Conservation (phyloP, 2,329 filamentous ascomycete genomes). For the Dothideomycetes sp. region DNA sequence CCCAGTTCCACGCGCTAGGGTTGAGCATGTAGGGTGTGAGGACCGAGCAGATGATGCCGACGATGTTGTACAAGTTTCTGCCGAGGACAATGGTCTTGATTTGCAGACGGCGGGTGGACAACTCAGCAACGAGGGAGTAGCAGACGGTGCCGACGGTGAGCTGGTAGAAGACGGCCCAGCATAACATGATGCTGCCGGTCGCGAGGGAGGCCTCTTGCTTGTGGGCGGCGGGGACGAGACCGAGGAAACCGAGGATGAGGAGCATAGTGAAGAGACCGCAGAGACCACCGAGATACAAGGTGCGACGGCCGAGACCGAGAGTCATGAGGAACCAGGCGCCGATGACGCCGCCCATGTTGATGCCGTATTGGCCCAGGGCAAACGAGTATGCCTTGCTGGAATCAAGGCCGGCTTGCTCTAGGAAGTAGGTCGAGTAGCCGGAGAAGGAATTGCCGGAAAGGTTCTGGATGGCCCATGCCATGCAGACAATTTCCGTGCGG, state of each 20-base stretch:
- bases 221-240: slow-evolving; percentile 54
- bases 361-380: slow-evolving; percentile 47
- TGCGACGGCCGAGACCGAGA: slow-evolving; percentile 55
- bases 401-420: slow-evolving; percentile 35
- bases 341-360: slow-evolving; percentile 70
- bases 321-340: slow-evolving; percentile 75
- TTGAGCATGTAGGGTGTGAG: slow-evolving; percentile 91
- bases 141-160: slow-evolving; percentile 80
- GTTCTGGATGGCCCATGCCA: slow-evolving; percentile 40
- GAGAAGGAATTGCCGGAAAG: slow-evolving; percentile 35
- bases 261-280: slow-evolving; percentile 66
- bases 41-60: slow-evolving; percentile 70
- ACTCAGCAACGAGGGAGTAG: slow-evolving; percentile 77
- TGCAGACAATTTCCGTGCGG: slow-evolving; percentile 61
- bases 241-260: slow-evolving; percentile 73
- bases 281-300: slow-evolving; percentile 66
- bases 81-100: slow-evolving; percentile 88
- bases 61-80: slow-evolving; percentile 65
- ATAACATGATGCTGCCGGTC: slow-evolving; percentile 74
- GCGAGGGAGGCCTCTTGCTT: slow-evolving; percentile 55
- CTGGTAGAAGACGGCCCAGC: slow-evolving; percentile 77
- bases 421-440: slow-evolving; percentile 39
- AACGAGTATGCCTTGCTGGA: slow-evolving; percentile 33
- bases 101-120: slow-evolving; percentile 71
- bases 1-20: slow-evolving; percentile 76